These are phyloP conservation scores for Tricholoma terreum DNA, from an alignment of 768 basidiomycete species.

Conservation along the genomic window DNA sequence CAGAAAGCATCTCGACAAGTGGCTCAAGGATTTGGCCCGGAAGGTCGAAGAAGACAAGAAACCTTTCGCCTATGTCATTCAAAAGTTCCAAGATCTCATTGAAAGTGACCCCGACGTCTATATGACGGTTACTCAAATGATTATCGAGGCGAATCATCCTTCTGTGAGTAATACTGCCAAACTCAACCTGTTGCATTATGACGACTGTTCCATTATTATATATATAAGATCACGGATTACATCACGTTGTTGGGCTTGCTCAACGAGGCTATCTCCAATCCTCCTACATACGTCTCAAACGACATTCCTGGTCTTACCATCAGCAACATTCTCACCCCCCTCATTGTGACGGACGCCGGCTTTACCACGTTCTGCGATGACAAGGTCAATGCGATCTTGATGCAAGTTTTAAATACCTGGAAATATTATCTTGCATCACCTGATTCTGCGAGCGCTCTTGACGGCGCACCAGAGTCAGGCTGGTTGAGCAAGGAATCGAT, in stretches of 20 bases:
- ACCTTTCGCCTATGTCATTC: conserved; percentile 5
- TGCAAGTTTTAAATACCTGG: conserved; percentile 1
- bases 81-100: conserved; percentile 22
- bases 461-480: background rate
- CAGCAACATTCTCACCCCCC: background rate
- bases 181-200: conserved; percentile 3
- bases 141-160: conserved; percentile 12
- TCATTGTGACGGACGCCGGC: background rate
- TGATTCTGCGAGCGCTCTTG: background rate
- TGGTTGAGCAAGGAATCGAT: background rate
- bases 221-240: background rate
- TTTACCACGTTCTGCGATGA: background rate
- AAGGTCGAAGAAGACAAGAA: background rate
- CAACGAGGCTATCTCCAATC: background rate
- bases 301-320: conserved; percentile 1
- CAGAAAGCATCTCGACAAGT: background rate
- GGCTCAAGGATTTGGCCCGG: background rate
- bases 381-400: background rate
- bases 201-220: background rate
- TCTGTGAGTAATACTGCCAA: conserved; percentile 2
- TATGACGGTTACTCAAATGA: conserved; percentile 27
- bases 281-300: background rate
- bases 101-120: conserved; percentile 18
- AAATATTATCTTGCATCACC: conserved; percentile 1
- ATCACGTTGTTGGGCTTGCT: background rate